Conservation (phyloP, 1,284 basidiomycete species). For the Stygiomarasmius scandens region DNA sequence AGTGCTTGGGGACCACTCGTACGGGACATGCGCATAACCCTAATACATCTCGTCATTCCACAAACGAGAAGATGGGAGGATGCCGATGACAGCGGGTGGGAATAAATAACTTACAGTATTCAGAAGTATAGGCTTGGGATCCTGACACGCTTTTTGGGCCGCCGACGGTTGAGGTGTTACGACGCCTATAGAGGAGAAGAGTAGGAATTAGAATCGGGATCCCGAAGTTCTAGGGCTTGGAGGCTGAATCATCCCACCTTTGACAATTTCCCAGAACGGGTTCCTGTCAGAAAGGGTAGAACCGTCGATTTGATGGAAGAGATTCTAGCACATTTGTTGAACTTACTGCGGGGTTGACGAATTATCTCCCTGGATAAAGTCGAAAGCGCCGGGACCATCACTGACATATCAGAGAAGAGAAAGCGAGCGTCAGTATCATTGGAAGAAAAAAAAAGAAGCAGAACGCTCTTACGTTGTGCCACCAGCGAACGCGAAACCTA, state of each 20-base stretch:
- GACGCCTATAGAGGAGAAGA: conserved; percentile 39
- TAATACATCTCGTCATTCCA: conserved; percentile 25
- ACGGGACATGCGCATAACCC: conserved; percentile 70
- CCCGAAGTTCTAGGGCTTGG: background rate
- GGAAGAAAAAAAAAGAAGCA: background rate
- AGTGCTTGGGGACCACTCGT: conserved; percentile 76
- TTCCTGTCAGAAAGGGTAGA: conserved; percentile 48
- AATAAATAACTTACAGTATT: conserved; percentile 55
- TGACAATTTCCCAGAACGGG: conserved; percentile 82
- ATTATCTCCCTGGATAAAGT: conserved; percentile 81
- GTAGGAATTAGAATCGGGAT: background rate
- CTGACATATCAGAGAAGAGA: conserved; percentile 33
- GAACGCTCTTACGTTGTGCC: conserved; percentile 69
- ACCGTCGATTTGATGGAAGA: too few relatives aligned
- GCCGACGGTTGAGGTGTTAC: conserved; percentile 64
- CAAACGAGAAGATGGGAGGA: background rate
- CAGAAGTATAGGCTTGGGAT: conserved; percentile 80
- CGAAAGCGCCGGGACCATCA: conserved; percentile 81
- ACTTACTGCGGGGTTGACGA: conserved; percentile 56
- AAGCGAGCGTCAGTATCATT: background rate
- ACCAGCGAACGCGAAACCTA: conserved; percentile 74
- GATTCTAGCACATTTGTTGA: background rate
- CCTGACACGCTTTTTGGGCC: conserved; percentile 73
- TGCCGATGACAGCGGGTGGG: conserved; percentile 7
- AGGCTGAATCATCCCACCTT: conserved; percentile 40